These are phyloP conservation scores for Acanthamoeba rhysodes DNA, from an alignment of 208 protist genomes.

Conservation along the genomic window DNA sequence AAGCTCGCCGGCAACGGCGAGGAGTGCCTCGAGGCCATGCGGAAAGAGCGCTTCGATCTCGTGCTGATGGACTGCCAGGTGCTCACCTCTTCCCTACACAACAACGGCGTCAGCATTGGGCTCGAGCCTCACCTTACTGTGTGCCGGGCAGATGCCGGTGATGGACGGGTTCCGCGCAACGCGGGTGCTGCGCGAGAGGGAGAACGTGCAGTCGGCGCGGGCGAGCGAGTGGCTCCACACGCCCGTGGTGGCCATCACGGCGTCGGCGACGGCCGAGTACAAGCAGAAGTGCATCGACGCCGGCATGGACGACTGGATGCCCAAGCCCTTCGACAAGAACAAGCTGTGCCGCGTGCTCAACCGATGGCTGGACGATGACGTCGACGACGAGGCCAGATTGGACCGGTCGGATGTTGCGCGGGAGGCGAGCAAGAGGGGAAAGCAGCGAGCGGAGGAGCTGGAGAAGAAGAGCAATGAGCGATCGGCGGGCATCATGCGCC, in stretches of 20 bases:
- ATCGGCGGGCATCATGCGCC: neutral
- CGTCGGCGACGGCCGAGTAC: slow-evolving; percentile 27
- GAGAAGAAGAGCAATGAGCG: neutral
- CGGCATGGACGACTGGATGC: slow-evolving; percentile 70
- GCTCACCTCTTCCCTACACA: too few species aligned
- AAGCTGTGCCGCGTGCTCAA: slow-evolving; percentile 25
- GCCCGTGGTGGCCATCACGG: slow-evolving; percentile 42
- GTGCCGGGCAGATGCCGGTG: slow-evolving; percentile 38
- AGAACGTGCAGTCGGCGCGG: neutral
- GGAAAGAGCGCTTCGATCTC: slow-evolving; percentile 4
- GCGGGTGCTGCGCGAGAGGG: neutral
- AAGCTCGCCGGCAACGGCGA: slow-evolving; percentile 18
- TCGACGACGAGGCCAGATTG: neutral
- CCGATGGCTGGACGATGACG: neutral
- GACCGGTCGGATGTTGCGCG: neutral
- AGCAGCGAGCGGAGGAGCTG: neutral
- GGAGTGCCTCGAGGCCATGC: slow-evolving; percentile 12
- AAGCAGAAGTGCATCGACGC: slow-evolving; percentile 66
- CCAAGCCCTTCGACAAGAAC: slow-evolving; percentile 69
- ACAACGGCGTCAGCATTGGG: too few species aligned
- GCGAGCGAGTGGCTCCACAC: neutral
- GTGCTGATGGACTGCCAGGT: slow-evolving; percentile 17
- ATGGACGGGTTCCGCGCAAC: slow-evolving; percentile 65
- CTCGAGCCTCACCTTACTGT: neutral
- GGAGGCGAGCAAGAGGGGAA: neutral